Evolutionary conservation across 441 rosid species (phyloP).

Genomic region (Corymbia calophylla): DNA sequence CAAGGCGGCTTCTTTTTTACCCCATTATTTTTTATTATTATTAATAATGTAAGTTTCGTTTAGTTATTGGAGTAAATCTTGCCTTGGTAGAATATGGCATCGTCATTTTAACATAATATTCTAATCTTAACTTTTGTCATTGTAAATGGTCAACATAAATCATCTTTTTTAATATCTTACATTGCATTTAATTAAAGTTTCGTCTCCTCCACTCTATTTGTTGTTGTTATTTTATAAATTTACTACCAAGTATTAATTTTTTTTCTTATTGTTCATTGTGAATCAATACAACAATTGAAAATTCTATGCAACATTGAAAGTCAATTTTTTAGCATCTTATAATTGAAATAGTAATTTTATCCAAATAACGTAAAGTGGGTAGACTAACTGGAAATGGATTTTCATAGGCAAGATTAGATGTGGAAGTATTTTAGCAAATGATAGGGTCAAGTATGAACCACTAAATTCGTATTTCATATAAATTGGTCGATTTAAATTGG

Average conservation of each 20-base stretch:
- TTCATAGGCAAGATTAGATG: not conserved
- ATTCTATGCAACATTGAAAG: not conserved
- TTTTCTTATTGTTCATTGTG: not conserved
- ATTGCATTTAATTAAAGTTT: not conserved
- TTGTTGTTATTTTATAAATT: too few species aligned
- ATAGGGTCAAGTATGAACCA: not conserved
- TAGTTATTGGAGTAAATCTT: not conserved
- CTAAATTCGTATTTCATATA: too few species aligned
- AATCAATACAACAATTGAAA: not conserved
- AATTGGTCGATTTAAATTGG: too few species aligned
- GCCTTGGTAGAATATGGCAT: not conserved
- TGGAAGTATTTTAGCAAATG: not conserved
- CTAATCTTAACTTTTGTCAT: too few species aligned
- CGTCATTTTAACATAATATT: not conserved
- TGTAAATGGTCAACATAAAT: not conserved
- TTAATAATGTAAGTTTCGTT: too few species aligned
- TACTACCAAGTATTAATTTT: too few species aligned
- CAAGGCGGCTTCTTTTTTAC: not conserved
- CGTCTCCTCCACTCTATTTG: not conserved
- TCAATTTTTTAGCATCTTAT: not conserved
- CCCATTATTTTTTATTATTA: not conserved
- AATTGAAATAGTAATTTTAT: not conserved
- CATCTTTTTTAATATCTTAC: not conserved
- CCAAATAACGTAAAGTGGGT: not conserved
- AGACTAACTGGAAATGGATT: not conserved